Percentiles rank a stretch among this genome's conserved stretches.
phyloP scores from a whole-genome alignment of 2,329 filamentous ascomycete genomes.

The Leptographium wingfieldii region DNA sequence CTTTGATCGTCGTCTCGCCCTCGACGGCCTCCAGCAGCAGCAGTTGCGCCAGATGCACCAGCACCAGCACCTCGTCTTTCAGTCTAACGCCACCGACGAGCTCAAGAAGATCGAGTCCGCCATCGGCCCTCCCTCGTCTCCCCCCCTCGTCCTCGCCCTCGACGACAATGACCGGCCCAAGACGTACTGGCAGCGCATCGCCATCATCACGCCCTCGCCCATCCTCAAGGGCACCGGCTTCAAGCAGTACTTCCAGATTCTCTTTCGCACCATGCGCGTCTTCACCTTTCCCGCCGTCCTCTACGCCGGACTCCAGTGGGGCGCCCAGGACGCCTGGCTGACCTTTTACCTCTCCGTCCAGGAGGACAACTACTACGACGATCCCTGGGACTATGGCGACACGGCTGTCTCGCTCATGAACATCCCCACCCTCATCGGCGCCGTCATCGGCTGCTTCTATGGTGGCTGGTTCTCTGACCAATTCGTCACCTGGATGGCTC shows the following conservation, averaged over 20 bases:
- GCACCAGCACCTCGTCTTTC: neutral
- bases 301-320: slow-evolving; percentile 5
- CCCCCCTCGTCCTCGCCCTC: neutral
- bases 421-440: slow-evolving; percentile 4
- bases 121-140: neutral
- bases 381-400: slow-evolving; percentile 4
- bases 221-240: slow-evolving; percentile 3
- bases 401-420: slow-evolving; percentile 4
- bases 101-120: neutral
- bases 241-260: slow-evolving; percentile 4
- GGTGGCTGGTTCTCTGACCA: slow-evolving; percentile 1
- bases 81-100: neutral
- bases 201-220: slow-evolving; percentile 2
- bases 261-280: slow-evolving; percentile 2
- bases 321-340: slow-evolving; percentile 5
- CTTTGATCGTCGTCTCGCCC: slow-evolving; percentile 1
- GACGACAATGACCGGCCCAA: neutral
- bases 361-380: slow-evolving; percentile 5
- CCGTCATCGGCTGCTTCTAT: slow-evolving; percentile 3
- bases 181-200: slow-evolving; percentile 4
- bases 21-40: slow-evolving; percentile 1
- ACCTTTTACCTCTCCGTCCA: slow-evolving; percentile 4
- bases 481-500: slow-evolving; percentile 2
- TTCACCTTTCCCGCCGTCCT: slow-evolving; percentile 2
- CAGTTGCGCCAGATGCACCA: neutral